These are phyloP conservation scores for Rubia balearica DNA, from an alignment of 305 asterid species.

Conservation along the genomic window DNA sequence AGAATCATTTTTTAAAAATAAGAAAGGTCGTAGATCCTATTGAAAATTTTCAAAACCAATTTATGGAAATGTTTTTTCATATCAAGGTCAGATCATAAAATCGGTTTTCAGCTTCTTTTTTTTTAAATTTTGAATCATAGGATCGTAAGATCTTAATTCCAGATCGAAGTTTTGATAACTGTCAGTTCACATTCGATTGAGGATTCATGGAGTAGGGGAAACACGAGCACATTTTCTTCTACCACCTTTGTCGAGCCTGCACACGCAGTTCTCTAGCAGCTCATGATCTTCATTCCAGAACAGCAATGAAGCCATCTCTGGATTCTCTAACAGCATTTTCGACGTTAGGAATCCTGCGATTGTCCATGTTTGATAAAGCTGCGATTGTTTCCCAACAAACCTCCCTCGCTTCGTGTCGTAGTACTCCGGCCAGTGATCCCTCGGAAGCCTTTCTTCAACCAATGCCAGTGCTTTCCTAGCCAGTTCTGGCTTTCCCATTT, in stretches of 20 bases:
- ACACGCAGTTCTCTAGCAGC: conserved; percentile 68
- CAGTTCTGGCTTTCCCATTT: conserved; percentile 60
- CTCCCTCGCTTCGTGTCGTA: conserved; percentile 62
- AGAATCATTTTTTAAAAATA: too few relatives aligned
- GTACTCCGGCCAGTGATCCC: conserved; percentile 76
- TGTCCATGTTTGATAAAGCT: conserved; percentile 69
- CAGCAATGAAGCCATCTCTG: conserved; percentile 46
- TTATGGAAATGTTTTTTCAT: too few relatives aligned
- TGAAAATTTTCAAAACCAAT: too few relatives aligned
- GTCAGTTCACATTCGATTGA: background rate
- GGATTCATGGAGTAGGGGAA: conserved; percentile 21
- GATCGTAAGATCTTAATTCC: too few relatives aligned
- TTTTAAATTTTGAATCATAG: too few relatives aligned
- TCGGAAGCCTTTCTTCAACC: conserved; percentile 58
- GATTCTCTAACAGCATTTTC: conserved; percentile 54
- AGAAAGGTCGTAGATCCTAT: too few relatives aligned
- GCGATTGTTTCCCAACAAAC: conserved; percentile 63
- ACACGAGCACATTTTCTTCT: conserved; percentile 45
- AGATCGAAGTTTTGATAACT: too few relatives aligned
- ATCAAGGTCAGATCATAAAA: too few relatives aligned
- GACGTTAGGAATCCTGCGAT: conserved; percentile 69
- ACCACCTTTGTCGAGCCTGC: conserved; percentile 38
- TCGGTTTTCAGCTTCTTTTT: too few relatives aligned
- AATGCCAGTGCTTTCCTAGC: conserved; percentile 54
- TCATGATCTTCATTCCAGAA: conserved; percentile 70